Conservation (phyloP, 2,329 filamentous ascomycete species). For the Sporothrix phasma region DNA sequence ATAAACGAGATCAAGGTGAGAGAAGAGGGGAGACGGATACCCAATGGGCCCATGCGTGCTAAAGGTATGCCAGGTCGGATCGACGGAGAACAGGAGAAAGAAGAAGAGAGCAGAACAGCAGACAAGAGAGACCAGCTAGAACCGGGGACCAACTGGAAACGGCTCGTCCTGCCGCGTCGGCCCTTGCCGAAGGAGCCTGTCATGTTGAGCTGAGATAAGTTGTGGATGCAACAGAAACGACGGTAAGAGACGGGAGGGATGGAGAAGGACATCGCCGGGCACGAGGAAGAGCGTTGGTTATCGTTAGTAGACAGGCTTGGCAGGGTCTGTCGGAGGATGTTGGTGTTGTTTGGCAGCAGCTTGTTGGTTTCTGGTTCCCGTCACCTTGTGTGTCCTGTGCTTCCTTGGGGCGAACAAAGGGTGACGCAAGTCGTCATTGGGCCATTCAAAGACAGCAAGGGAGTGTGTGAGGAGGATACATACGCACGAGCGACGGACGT, state of each 20-base stretch:
- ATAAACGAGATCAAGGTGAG: not conserved
- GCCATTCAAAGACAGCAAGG: not conserved
- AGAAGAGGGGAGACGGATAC: not conserved
- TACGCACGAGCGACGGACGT: not conserved
- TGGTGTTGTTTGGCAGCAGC: not conserved
- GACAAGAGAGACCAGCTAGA: not conserved
- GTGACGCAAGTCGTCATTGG: not conserved
- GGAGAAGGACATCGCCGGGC: not conserved
- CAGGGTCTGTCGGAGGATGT: not conserved
- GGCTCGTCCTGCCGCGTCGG: not conserved
- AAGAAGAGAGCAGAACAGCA: not conserved
- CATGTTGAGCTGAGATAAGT: not conserved
- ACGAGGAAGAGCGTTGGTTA: not conserved
- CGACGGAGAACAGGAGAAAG: not conserved
- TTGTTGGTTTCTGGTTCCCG: not conserved
- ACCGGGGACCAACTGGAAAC: not conserved
- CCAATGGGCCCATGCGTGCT: not conserved
- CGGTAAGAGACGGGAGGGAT: no score
- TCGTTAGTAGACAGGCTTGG: not conserved
- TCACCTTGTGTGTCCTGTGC: not conserved
- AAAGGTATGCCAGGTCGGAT: not conserved
- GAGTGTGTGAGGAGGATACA: not conserved
- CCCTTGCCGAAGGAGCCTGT: not conserved
- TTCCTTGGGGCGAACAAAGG: slow-evolving; percentile 1
- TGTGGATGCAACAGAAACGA: not conserved